phyloP scores from a whole-genome alignment of 2,329 filamentous ascomycete species.

The Ophiostoma angusticollis region DNA sequence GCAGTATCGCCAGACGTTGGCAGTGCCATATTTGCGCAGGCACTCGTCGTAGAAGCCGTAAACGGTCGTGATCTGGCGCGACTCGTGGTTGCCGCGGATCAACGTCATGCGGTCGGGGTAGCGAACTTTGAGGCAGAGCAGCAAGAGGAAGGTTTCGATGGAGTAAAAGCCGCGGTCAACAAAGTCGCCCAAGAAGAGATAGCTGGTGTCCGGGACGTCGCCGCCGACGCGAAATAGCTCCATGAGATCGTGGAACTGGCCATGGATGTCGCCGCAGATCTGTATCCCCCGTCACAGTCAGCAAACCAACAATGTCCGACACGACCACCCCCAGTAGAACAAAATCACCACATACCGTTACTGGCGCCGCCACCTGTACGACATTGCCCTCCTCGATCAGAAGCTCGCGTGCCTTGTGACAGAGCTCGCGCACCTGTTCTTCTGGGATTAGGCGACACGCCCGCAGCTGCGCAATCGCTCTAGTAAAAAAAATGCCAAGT shows the following conservation, averaged over 20 bases:
- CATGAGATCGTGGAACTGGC: slow-evolving; percentile 95
- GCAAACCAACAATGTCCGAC: too few relatives aligned
- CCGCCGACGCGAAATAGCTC: slow-evolving; percentile 89
- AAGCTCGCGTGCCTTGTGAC: slow-evolving; percentile 91
- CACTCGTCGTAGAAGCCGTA: slow-evolving; percentile 99
- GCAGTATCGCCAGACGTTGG: slow-evolving; percentile 94
- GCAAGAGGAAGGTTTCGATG: slow-evolving; percentile 87
- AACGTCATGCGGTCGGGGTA: slow-evolving; percentile 96
- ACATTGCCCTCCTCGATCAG: slow-evolving; percentile 97
- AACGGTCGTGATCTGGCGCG: slow-evolving; percentile 89
- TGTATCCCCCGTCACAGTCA: slow-evolving; percentile 23
- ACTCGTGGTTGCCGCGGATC: slow-evolving; percentile 92
- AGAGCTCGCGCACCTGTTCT: slow-evolving; percentile 86
- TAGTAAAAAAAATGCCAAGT: slow-evolving; percentile 23
- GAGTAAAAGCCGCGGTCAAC: slow-evolving; percentile 98
- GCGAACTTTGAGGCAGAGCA: slow-evolving; percentile 90
- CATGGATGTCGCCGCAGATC: slow-evolving; percentile 96
- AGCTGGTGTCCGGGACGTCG: slow-evolving; percentile 89
- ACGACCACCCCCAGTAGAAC: too few relatives aligned
- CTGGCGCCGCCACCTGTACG: slow-evolving; percentile 84
- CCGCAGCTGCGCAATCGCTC: slow-evolving; percentile 89
- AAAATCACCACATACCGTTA: slow-evolving; percentile 80
- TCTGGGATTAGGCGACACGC: slow-evolving; percentile 94
- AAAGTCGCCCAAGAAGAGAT: slow-evolving; percentile 78
- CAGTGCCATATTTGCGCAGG: slow-evolving; percentile 86